Base-by-base conservation (phyloP, 73 alveolate genomes). In the Tetrahymena borealis region DNA sequence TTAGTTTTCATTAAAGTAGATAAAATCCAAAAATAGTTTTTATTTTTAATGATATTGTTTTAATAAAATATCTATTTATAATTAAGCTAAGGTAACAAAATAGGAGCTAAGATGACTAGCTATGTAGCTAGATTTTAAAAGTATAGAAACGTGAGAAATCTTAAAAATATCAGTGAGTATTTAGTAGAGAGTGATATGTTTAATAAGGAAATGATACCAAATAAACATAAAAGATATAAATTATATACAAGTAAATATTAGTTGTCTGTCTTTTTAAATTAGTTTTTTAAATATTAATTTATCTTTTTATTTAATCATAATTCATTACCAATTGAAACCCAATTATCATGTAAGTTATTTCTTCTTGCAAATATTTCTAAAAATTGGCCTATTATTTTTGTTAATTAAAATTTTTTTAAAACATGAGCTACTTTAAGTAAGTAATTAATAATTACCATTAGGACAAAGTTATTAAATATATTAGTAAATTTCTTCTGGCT, bases 261-360 rank as follows among this genome's bases (percentile, higher is more conserved):
- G n/a, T n/a, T n/a, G n/a, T n/a, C n/a, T n/a, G n/a, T n/a, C n/a
- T n/a, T n/a, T n/a, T n/a, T n/a, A n/a, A n/a, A 24, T 24, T 60
- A 15, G 4, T 18, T n/a, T 15, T 60, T 60, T 60, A 60, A 60
- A 60, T 60, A 60, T 60, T 60, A 18, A 41, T 18, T 20, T 20
- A 41, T 60, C 7, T 1, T 11, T 42, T 10, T 42, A 3, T 60
- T n/a, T 40, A 40, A 13, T 93, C 95, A 93, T 31, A 97, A 78
- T 91, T 97, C 98, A 92, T 97, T 97, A 40, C 99, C 99, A n/a
- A 97, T 95, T 13, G 98, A 97, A 38, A 96, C 97, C 99, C 99
- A 97, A 20, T 97, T 97, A 78, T 97, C 93, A 39, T 97, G 95
- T 28, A 97, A 92, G 91, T 97, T 97, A 90, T 97, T 97, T 90